Base-by-base conservation (phyloP, 2,329 filamentous ascomycete genomes). In the Pseudogymnoascus sp. region DNA sequence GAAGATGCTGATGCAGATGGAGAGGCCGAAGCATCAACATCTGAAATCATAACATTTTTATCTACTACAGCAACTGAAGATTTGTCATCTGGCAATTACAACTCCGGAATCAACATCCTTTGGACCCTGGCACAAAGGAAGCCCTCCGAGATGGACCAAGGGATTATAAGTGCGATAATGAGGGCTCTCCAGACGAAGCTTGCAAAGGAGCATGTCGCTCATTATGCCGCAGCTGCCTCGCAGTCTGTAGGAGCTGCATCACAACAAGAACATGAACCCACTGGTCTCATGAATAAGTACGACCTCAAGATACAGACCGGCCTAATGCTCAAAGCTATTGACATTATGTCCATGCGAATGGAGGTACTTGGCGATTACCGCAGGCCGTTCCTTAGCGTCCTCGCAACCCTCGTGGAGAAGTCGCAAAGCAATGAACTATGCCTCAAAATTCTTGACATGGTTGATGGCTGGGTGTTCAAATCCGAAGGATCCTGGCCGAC, bases 401-500 rank as follows among this genome's bases (percentile, higher is more conserved):
- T 99, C 35, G 94, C 94, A 4, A 94, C 92, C 15, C 80, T 99
- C 20, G 93, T 99, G 2, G 94, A 99, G 74, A 94, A 96, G 71
- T 97, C 94, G 0, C 83, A 90, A 73, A 94, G 93, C 70, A 88
- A 88, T 62, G 82, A 85, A 18, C 82, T 99, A 6, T 97, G 94
- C 73, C 88, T 90, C 69, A 96, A 96, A 76, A 92, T 99, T 60
- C 78, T 99, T 28, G 85, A 88, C 58, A 93, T 99, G 83, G 93
- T 97, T 3, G 93, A 97, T 72, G 83, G 82, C 33, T 99, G 95
- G 95, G 90, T 99, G 5, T 99, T 99, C 78, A 85, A 91, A 66
- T 94, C 91, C 0, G 92, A 91, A 62, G 94, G 96, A 65, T 94
- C 91, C 1, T 97, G 94, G 82, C 94, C 94, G 0, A 99, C 94